These are phyloP conservation scores for Trametes gibbosa DNA, from an alignment of 768 basidiomycete genomes.

Conservation along the genomic window DNA sequence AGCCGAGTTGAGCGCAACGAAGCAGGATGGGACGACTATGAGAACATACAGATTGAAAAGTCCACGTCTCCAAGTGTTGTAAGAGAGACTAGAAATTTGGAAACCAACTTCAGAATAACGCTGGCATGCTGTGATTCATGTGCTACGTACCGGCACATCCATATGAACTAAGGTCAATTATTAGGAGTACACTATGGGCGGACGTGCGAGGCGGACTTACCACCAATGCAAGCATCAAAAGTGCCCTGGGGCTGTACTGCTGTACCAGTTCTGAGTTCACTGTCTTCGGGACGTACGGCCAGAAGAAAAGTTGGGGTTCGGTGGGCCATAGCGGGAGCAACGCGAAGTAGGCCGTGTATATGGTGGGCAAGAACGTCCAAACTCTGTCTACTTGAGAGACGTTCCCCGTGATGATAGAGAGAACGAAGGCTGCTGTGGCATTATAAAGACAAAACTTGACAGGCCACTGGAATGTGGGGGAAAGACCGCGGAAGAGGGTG, in stretches of 20 bases:
- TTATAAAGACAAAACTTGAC: constrained; percentile 53
- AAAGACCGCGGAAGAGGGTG: constrained; percentile 19
- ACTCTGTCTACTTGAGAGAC: constrained; percentile 87
- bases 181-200: not conserved
- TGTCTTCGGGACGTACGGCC: constrained; percentile 54
- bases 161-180: constrained; percentile 6
- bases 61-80: constrained; percentile 83
- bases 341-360: constrained; percentile 83
- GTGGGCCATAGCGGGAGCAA: constrained; percentile 62
- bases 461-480: constrained; percentile 47
- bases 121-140: not conserved
- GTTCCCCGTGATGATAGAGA: constrained; percentile 70
- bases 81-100: constrained; percentile 62
- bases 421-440: constrained; percentile 50
- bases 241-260: constrained; percentile 68
- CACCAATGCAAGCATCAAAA: constrained; percentile 71
- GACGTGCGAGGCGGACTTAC: constrained; percentile 33
- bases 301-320: constrained; percentile 40
- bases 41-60: constrained; percentile 64
- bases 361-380: constrained; percentile 69
- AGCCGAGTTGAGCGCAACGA: no score
- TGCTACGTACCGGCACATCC: constrained; percentile 24
- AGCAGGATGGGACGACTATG: not conserved
- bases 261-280: constrained; percentile 32
- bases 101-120: not conserved